phyloP scores from a whole-genome alignment of 2,329 filamentous ascomycete genomes.

The Reticulascus tulasneorum region DNA sequence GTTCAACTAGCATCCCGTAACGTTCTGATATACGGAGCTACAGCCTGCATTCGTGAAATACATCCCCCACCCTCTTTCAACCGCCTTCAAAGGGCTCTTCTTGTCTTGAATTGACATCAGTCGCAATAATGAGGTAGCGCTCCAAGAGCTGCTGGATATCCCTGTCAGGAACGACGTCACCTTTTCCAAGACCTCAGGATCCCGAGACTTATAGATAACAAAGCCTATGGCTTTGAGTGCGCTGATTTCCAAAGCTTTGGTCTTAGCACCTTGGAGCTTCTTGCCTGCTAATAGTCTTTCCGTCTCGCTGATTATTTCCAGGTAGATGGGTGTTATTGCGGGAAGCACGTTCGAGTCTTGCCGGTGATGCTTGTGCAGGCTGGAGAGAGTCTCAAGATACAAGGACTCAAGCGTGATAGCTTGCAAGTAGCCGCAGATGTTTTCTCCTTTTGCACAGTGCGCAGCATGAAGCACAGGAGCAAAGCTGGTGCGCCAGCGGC shows the following conservation, averaged over 20 bases:
- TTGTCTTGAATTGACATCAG: background rate
- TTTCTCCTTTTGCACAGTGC: background rate
- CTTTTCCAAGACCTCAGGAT: conserved; percentile 1
- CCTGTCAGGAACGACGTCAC: background rate
- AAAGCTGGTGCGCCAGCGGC: conserved; percentile 4
- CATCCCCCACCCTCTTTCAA: conserved; percentile 6
- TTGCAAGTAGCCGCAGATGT: conserved; percentile 1
- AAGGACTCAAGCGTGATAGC: conserved; percentile 8
- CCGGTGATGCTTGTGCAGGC: conserved; percentile 3
- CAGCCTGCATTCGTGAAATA: conserved; percentile 3
- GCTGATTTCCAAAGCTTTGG: conserved; percentile 3
- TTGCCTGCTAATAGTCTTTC: background rate
- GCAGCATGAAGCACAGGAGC: conserved; percentile 2
- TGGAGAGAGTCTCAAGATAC: conserved; percentile 6
- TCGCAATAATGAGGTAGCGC: conserved; percentile 1
- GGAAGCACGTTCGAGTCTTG: conserved; percentile 4
- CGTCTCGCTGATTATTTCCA: conserved; percentile 3
- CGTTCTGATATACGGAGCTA: no score
- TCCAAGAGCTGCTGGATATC: background rate
- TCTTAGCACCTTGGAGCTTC: conserved; percentile 1
- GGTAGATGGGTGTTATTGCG: conserved; percentile 5
- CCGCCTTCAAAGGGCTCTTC: background rate
- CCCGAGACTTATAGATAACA: conserved; percentile 5
- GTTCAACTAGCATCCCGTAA: no score
- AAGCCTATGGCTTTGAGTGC: conserved; percentile 6